These are phyloP conservation scores for Xylaria sp. DNA, from an alignment of 2,329 filamentous ascomycete genomes.

Conservation along the genomic window DNA sequence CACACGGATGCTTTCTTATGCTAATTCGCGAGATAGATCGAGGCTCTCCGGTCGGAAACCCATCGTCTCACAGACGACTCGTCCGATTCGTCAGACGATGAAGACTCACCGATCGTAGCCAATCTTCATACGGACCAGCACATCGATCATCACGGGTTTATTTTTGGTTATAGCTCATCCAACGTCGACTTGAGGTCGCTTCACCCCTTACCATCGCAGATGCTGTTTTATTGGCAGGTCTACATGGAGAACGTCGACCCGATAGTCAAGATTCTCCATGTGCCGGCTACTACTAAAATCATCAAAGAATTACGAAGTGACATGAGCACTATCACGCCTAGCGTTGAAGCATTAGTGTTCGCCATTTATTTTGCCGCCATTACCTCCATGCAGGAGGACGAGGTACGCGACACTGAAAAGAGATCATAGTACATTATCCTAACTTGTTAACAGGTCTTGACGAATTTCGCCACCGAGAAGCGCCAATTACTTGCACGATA, in stretches of 20 bases:
- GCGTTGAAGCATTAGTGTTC: conserved; percentile 71
- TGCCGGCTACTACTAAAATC: conserved; percentile 70
- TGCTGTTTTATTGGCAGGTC: conserved; percentile 74
- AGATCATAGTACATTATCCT: conserved; percentile 12
- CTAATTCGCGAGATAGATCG: conserved; percentile 35
- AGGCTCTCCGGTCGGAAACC: conserved; percentile 60
- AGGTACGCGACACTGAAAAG: conserved; percentile 53
- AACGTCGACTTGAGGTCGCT: conserved; percentile 71
- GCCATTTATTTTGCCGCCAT: conserved; percentile 68
- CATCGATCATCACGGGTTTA: conserved; percentile 74
- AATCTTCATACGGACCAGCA: conserved; percentile 48
- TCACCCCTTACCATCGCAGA: conserved; percentile 73
- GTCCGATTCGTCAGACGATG: conserved; percentile 71
- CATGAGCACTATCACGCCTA: conserved; percentile 65
- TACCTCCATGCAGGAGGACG: conserved; percentile 67
- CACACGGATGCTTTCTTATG: conserved; percentile 5
- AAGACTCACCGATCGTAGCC: conserved; percentile 58
- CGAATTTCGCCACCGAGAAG: conserved; percentile 62
- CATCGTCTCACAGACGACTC: conserved; percentile 60
- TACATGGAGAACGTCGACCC: conserved; percentile 81
- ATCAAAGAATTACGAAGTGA: conserved; percentile 70
- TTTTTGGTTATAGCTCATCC: conserved; percentile 78
- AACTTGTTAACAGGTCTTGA: conserved; percentile 55
- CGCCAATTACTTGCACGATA: conserved; percentile 57
- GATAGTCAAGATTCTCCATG: conserved; percentile 75